These are phyloP conservation scores for Panaeolus cyanescens DNA, from an alignment of 768 basidiomycete genomes.

Conservation along the genomic window DNA sequence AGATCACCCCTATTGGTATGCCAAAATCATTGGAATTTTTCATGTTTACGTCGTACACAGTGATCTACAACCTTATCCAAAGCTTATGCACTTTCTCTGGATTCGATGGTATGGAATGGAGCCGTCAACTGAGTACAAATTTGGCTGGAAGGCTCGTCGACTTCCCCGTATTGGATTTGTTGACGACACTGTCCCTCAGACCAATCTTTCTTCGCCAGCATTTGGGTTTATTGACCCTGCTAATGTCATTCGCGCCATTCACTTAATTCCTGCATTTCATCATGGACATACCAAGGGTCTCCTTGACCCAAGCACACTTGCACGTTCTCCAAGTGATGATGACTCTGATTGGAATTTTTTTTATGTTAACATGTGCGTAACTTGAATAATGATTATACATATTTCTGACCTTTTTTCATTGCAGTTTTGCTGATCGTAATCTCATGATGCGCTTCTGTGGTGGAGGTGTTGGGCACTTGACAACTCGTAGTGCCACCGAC, in stretches of 20 bases:
- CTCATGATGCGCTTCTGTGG: conserved; percentile 30
- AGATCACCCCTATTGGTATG: conserved; percentile 9
- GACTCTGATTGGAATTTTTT: conserved; percentile 31
- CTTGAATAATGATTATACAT: background rate
- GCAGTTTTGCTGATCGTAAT: conserved; percentile 32
- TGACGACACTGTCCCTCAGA: conserved; percentile 17
- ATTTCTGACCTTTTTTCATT: background rate
- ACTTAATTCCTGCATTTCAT: conserved; percentile 38
- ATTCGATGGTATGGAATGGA: conserved; percentile 20
- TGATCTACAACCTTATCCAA: background rate
- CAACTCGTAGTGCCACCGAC: background rate
- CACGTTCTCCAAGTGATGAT: conserved; percentile 6
- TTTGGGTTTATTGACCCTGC: conserved; percentile 46
- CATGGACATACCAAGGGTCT: conserved; percentile 9
- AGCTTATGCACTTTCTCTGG: conserved; percentile 10
- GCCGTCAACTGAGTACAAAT: background rate
- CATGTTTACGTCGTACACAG: too few species aligned
- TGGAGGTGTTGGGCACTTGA: conserved; percentile 28
- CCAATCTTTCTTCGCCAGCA: conserved; percentile 10
- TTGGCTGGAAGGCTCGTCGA: conserved; percentile 25
- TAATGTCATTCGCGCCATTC: conserved; percentile 31
- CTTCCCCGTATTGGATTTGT: conserved; percentile 40
- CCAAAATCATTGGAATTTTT: conserved; percentile 21
- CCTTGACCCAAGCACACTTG: conserved; percentile 7
- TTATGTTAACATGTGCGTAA: conserved; percentile 34